Evolutionary conservation across 441 rosid genomes (phyloP), one percentile per base, ranked within the genome.

Genomic region (Biscutella auriculata): DNA sequence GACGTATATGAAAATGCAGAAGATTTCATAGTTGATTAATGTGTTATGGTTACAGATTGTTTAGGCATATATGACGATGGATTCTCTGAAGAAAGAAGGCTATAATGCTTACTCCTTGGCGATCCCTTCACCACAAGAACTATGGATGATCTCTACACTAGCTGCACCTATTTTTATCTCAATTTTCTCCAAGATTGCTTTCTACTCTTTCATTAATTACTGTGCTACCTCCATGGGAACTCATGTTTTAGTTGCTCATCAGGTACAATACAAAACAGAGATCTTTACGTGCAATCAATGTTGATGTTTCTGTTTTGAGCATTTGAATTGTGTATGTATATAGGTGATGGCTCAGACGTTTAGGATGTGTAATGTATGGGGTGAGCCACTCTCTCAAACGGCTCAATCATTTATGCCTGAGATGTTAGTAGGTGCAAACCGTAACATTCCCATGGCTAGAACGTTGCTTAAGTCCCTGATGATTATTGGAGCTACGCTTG

Each of bases 321-420:
- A n/a, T n/a, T n/a, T n/a, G n/a, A n/a, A n/a, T n/a, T n/a, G n/a
- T n/a, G n/a, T n/a, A n/a, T n/a, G n/a, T n/a, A n/a, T n/a, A 34
- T 32, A 90, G 97, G 95, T 88, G 60, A 84, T 88, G 96, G 67
- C 90, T 76, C 98, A 88, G 75, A 82, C 72, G 30, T 77, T 29
- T 27, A 49, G 80, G 64, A 85, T 88, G 86, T 84, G 90, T 58
- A 75, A 81, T 1, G 95, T 92, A 25, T 86, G 83, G 76, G 88
- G 96, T 26, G 94, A 81, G 67, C 94, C 96, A 37, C 88, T 92
- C 17, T 92, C 94, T 56, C 95, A 88, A 76, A 82, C 96, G 34
- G 92, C 98, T 47, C 96, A 86, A 41, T 84, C 96, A 50, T 92
- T 88, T 69, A 88, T 92, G 95, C 98, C 95, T 0, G 96, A 77